Base-by-base conservation (phyloP, 768 basidiomycete genomes). In the Scleroderma citrinum region DNA sequence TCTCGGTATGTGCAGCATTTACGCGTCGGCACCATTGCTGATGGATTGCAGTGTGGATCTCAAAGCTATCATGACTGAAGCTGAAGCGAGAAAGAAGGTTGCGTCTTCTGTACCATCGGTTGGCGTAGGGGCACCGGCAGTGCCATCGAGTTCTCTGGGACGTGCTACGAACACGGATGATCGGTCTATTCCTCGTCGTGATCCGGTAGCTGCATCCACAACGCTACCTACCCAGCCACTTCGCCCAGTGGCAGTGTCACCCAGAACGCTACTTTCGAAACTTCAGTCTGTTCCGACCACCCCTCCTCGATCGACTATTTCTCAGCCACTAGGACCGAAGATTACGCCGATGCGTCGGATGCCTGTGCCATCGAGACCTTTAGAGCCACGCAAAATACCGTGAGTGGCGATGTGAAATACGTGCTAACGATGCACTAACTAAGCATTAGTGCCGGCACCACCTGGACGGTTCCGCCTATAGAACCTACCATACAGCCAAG, bases 61-160 rank as follows among this genome's bases (percentile, higher is more conserved):
- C 78, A 87, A 85, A 58, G 68, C 78, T 14, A 80, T 97, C 49
- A 90, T 97, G 79, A 88, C 85, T 0, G 93, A 93, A 64, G 77
- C 84, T 1, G 81, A 75, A 42, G 68, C 59, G 14, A 63, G 51
- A 26, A 65, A 56, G 47, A 58, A 44, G 14, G 49, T 51, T 17
- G 49, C 44, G 13, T 20, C 59, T 41, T 21, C 52, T 43, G 12
- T 35, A 10, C 2, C 34, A 23, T 17, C 21, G 35, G 30, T 56
- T 11, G 53, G 37, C 41, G 20, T 42, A 43, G 14, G 20, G 43
- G 24, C 47, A 29, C 32, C 53, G 29, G 19, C 34, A 30, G 35
- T 29, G 17, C 13, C 44, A 17, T 17, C 47, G 4, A 42, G 58
- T 44, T 16, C 32, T 10, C 49, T 14, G 7, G 43, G 47, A 23